These are phyloP conservation scores for Calonectria honghensis DNA, from an alignment of 2,329 filamentous ascomycete genomes.

Conservation along the genomic window DNA sequence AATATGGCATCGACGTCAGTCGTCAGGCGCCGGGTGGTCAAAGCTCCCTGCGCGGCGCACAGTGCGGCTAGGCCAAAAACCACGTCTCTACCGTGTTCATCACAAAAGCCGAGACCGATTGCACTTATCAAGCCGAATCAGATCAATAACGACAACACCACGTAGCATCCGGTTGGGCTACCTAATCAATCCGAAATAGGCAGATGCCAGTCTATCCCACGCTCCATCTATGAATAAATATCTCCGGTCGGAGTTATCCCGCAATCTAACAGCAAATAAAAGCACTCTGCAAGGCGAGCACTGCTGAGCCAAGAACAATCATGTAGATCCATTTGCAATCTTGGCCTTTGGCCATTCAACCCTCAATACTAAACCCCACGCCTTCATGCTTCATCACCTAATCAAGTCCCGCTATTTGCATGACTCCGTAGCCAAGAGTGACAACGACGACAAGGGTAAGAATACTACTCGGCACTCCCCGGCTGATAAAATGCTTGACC, in stretches of 20 bases:
- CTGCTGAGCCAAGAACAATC: constrained; percentile 1
- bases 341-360: constrained; percentile 22
- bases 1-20: constrained; percentile 56
- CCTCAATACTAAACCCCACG: constrained; percentile 13
- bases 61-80: constrained; percentile 39
- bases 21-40: constrained; percentile 45
- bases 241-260: constrained; percentile 21
- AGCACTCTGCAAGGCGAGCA: constrained; percentile 15
- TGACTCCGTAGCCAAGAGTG: constrained; percentile 92
- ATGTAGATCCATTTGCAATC: neutral
- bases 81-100: constrained; percentile 39
- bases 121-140: neutral
- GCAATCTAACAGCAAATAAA: constrained; percentile 26
- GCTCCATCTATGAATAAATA: constrained; percentile 44
- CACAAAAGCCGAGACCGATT: neutral
- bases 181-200: neutral
- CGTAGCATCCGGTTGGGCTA: neutral
- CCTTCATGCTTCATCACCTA: constrained; percentile 49
- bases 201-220: constrained; percentile 44
- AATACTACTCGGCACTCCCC: constrained; percentile 92
- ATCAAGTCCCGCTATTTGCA: constrained; percentile 82
- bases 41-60: constrained; percentile 51
- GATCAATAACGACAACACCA: constrained; percentile 20
- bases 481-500: constrained; percentile 94
- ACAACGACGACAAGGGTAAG: constrained; percentile 88